Conservation (phyloP, 2,329 filamentous ascomycete species). For the Cordyceps cateniannulata region DNA sequence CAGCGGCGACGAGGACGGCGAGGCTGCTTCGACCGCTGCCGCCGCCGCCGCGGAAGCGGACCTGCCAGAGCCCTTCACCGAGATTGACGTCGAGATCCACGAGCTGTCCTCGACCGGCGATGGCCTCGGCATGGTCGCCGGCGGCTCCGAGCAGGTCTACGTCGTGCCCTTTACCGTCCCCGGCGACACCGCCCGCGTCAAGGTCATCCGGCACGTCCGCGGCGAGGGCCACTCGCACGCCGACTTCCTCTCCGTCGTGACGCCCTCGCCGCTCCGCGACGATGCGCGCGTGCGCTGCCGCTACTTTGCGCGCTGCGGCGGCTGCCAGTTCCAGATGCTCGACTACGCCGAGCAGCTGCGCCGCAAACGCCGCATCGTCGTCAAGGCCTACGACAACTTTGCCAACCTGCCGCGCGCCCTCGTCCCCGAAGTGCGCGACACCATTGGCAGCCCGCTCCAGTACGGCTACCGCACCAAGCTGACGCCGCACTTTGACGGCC, state of each 20-base stretch:
- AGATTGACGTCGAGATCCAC: conserved; percentile 75
- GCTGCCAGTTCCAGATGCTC: conserved; percentile 97
- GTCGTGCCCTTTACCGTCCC: conserved; percentile 84
- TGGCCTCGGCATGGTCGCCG: conserved; percentile 62
- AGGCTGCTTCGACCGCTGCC: not conserved
- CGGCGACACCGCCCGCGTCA: conserved; percentile 73
- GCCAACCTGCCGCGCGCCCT: conserved; percentile 70
- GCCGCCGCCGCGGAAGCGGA: not conserved
- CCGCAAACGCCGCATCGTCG: conserved; percentile 79
- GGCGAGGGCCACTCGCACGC: conserved; percentile 65
- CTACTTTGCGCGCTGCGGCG: conserved; percentile 83
- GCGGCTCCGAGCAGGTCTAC: conserved; percentile 59
- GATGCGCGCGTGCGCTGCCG: conserved; percentile 70
- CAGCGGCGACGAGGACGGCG: conserved; percentile 13
- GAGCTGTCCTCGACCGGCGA: conserved; percentile 89
- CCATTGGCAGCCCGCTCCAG: conserved; percentile 82
- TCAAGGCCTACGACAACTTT: conserved; percentile 89
- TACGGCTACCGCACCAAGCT: conserved; percentile 96
- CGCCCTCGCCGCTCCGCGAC: conserved; percentile 68
- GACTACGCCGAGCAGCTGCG: conserved; percentile 78
- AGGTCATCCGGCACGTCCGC: conserved; percentile 66
- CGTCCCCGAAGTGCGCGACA: conserved; percentile 72
- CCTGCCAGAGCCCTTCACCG: conserved; percentile 61
- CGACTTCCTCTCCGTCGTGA: conserved; percentile 74
- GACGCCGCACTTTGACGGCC: conserved; percentile 89